Conservation (phyloP, 2,329 filamentous ascomycete genomes). For the Arthrobotrys musiformis region DNA sequence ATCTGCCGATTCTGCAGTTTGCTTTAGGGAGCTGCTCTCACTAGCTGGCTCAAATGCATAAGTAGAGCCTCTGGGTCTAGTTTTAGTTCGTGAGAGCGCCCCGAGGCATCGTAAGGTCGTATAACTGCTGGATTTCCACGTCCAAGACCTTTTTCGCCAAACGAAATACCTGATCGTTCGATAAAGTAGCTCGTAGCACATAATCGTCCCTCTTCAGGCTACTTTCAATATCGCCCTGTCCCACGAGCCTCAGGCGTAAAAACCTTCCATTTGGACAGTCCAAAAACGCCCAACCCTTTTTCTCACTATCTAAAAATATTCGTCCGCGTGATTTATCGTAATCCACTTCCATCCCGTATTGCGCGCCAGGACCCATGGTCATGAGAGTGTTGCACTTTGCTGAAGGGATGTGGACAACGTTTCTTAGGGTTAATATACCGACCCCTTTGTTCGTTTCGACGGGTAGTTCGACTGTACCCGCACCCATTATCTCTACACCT, state of each 20-base stretch:
- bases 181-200: constrained; percentile 1
- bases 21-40: background rate
- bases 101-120: background rate
- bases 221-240: background rate
- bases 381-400: constrained; percentile 9
- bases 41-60: no score
- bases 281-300: background rate
- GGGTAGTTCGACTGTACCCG: constrained; percentile 35
- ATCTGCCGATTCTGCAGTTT: background rate
- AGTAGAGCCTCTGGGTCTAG: background rate
- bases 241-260: constrained; percentile 4
- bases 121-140: background rate
- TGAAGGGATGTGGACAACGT: constrained; percentile 13
- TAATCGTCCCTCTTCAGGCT: background rate
- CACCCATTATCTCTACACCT: constrained; percentile 16
- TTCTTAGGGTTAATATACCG: constrained; percentile 24
- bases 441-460: constrained; percentile 28
- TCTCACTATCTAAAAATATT: constrained; percentile 5
- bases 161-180: constrained; percentile 2
- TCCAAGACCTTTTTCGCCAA: background rate
- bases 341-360: constrained; percentile 10
- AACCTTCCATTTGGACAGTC: constrained; percentile 10
- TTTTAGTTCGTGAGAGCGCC: background rate
- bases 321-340: background rate
- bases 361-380: constrained; percentile 5